Conservation (phyloP, 805 yeast species). For the Candida krabiensis region DNA sequence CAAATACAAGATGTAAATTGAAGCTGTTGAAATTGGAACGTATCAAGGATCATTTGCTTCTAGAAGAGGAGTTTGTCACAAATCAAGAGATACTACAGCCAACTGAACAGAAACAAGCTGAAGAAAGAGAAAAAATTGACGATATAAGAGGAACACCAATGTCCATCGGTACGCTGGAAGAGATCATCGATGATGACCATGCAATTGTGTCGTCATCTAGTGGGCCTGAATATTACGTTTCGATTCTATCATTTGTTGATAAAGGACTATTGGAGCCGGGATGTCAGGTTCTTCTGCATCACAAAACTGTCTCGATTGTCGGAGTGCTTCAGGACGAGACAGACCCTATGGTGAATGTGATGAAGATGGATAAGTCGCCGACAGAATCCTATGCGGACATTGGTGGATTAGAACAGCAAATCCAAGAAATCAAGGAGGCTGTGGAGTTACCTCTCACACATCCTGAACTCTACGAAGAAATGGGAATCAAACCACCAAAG, state of each 20-base stretch:
- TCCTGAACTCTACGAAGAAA: constrained; percentile 95
- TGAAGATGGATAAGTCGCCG: constrained; percentile 98
- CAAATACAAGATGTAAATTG: constrained; percentile 91
- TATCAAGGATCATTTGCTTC: constrained; percentile 89
- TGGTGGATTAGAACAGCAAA: constrained; percentile 94
- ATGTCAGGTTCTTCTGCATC: constrained; percentile 91
- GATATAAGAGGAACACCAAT: constrained; percentile 95
- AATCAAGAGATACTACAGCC: constrained; percentile 95
- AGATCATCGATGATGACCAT: constrained; percentile 97
- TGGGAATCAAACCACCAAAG: constrained; percentile 98
- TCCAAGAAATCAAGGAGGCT: constrained; percentile 96
- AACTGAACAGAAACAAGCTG: constrained; percentile 93
- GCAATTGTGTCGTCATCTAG: constrained; percentile 96
- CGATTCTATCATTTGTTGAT: constrained; percentile 94
- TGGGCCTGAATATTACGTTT: constrained; percentile 96
- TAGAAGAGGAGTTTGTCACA: constrained; percentile 94
- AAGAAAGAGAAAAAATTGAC: constrained; percentile 92
- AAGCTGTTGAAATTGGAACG: constrained; percentile 91
- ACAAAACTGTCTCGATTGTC: constrained; percentile 93
- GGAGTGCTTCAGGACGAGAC: constrained; percentile 98
- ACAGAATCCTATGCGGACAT: constrained; percentile 95
- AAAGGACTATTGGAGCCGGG: constrained; percentile 96
- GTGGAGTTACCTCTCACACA: constrained; percentile 95
- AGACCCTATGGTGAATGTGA: constrained; percentile 95
- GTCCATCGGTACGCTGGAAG: constrained; percentile 95